Percentiles rank a stretch among this genome's conserved stretches.
Evolutionary conservation across 768 basidiomycete species (phyloP).

Genomic region (Coprinopsis sp.): DNA sequence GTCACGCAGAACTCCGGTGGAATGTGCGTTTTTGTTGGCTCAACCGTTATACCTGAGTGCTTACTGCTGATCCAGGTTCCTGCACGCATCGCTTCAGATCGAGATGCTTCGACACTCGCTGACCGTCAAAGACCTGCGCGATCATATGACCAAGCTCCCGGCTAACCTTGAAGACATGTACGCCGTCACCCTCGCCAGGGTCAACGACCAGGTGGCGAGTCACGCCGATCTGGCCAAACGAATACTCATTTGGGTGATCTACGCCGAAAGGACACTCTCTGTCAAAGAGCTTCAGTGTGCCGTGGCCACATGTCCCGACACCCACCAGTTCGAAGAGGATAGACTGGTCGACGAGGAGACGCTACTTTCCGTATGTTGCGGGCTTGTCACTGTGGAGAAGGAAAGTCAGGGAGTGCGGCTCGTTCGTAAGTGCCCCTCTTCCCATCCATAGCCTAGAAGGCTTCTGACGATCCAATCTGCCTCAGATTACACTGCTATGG

Average conservation of each 20-base stretch:
- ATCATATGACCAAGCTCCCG: not conserved
- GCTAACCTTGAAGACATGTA: not conserved
- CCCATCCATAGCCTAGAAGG: not conserved
- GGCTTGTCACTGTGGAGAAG: not conserved
- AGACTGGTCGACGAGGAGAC: not conserved
- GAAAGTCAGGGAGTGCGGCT: not conserved
- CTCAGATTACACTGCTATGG: conserved; percentile 4
- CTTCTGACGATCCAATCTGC: not conserved
- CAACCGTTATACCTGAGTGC: not conserved
- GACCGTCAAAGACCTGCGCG: not conserved
- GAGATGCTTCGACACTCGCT: not conserved
- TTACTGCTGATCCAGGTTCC: not conserved
- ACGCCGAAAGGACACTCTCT: not conserved
- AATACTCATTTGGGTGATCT: not conserved
- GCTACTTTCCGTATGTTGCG: not conserved
- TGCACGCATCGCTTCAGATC: not conserved
- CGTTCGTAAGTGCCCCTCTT: not conserved
- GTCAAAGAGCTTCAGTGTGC: not conserved
- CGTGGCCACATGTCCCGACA: not conserved
- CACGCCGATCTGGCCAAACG: conserved; percentile 1
- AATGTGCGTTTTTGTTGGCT: not conserved
- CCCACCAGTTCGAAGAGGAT: not conserved
- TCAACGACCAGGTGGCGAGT: not conserved
- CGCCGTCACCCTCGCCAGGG: not conserved
- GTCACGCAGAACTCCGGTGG: too few relatives aligned